Evolutionary conservation across 2,329 filamentous ascomycete genomes (phyloP).

Genomic region (Tricladium varicosporioides): DNA sequence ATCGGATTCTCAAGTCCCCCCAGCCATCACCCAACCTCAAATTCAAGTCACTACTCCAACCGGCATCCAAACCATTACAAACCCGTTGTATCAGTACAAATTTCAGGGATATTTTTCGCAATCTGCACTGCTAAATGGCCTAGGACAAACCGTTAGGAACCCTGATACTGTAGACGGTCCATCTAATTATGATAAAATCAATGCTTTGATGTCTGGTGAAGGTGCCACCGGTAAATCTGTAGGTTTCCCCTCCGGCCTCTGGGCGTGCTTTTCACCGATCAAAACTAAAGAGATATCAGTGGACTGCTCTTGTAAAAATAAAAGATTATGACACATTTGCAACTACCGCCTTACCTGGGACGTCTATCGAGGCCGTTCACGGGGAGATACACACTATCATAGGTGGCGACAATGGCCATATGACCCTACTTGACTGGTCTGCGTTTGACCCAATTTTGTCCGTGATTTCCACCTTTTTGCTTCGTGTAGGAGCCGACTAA

Average conservation of each 20-base stretch:
- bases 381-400: slow-evolving; percentile 42
- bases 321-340: slow-evolving; percentile 41
- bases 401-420: slow-evolving; percentile 52
- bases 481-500: neutral
- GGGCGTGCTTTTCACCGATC: neutral
- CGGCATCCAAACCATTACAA: slow-evolving; percentile 36
- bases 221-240: neutral
- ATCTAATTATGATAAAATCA: neutral
- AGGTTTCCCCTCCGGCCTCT: neutral
- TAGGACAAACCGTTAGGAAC: neutral
- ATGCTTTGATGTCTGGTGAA: neutral
- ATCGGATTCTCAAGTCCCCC: slow-evolving; percentile 40
- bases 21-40: slow-evolving; percentile 28
- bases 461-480: neutral
- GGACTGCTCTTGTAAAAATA: slow-evolving; percentile 41
- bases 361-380: slow-evolving; percentile 46
- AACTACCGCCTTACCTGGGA: slow-evolving; percentile 36
- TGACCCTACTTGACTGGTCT: slow-evolving; percentile 67
- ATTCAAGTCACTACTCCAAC: slow-evolving; percentile 30
- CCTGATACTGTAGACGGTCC: neutral
- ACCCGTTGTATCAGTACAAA: slow-evolving; percentile 50
- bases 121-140: too few species aligned
- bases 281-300: slow-evolving; percentile 32
- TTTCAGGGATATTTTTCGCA: slow-evolving; percentile 35
- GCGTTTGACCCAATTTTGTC: slow-evolving; percentile 65